Evolutionary conservation across 768 basidiomycete genomes (phyloP), one percentile per base, ranked within the genome.

Genomic region (Podaxis sp.): DNA sequence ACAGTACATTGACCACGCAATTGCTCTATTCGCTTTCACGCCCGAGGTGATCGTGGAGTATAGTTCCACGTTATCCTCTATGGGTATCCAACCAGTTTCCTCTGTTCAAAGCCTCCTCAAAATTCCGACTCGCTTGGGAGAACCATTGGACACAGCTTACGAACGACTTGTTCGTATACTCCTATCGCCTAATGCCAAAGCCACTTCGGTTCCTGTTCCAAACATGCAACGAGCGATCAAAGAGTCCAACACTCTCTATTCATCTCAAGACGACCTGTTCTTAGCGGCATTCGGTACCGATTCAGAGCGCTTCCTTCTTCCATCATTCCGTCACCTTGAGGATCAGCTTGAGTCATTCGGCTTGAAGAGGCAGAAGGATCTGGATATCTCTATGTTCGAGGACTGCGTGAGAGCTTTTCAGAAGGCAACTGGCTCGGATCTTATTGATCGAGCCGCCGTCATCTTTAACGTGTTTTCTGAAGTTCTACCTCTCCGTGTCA

Each of bases 381-480:
- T 80, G 28, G 67, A 77, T 57, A 53, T 80, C 13, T 51, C 64
- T 0, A 73, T 74, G 56, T 82, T 83, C 70, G 64, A 63, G 26
- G 58, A 62, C 1, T 82, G 80, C 58, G 80, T 74, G 2, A 49
- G 65, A 2, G 73, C 74, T 2, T 69, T 82, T n/a, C 65, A 73
- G 33, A 61, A 68, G 11, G 68, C 73, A n/a, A 37, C 44, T 11
- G 54, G 37, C 3, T 6, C n/a, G 2, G 30, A 40, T 7, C n/a
- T 48, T 10, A 56, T 26, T 8, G 56, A 62, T 11, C 68, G 77
- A 33, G 78, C 79, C 4, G 58, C 56, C n/a, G 60, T 70, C 38
- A 65, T 82, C 0, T 82, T 77, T 59, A 64, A 65, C 1, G 69
- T 68, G 2, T 83, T 76, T 55, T 73, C 69, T 40, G 65, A 75